These are phyloP conservation scores for Aspergillus vadensis DNA, from an alignment of 2,329 filamentous ascomycete genomes.

Conservation along the genomic window DNA sequence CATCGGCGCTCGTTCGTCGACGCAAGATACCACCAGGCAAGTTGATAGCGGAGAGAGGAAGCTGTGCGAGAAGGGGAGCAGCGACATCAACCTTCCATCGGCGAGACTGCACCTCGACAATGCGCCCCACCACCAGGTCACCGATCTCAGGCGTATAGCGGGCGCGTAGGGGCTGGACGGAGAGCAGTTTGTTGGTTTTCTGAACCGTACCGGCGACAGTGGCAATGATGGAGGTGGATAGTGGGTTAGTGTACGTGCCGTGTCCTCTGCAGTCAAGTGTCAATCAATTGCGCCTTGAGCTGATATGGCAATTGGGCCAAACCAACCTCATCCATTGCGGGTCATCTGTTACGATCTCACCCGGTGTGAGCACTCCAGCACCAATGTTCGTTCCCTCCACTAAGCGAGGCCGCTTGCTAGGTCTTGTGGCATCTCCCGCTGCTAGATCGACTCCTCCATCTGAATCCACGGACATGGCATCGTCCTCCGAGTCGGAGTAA, in stretches of 20 bases:
- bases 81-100: conserved; percentile 96
- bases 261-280: conserved; percentile 66
- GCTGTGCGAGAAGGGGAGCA: conserved; percentile 77
- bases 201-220: conserved; percentile 88
- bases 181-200: conserved; percentile 96
- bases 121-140: conserved; percentile 89
- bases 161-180: conserved; percentile 83
- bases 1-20: conserved; percentile 90
- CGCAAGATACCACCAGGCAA: conserved; percentile 89
- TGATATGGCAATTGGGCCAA: neutral
- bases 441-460: conserved; percentile 44
- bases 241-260: conserved; percentile 75
- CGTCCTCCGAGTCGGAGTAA: conserved; percentile 47
- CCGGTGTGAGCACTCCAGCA: conserved; percentile 75
- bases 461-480: conserved; percentile 53
- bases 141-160: conserved; percentile 96
- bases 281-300: conserved; percentile 4
- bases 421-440: conserved; percentile 32
- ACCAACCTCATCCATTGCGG: conserved; percentile 84
- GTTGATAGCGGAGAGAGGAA: conserved; percentile 90
- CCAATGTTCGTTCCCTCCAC: conserved; percentile 28
- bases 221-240: conserved; percentile 71
- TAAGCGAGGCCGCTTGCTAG: conserved; percentile 42
- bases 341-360: conserved; percentile 83
- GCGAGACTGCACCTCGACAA: conserved; percentile 89